These are phyloP conservation scores for Arabidopsis suecica DNA, from an alignment of 345 rosid species.

Conservation along the genomic window DNA sequence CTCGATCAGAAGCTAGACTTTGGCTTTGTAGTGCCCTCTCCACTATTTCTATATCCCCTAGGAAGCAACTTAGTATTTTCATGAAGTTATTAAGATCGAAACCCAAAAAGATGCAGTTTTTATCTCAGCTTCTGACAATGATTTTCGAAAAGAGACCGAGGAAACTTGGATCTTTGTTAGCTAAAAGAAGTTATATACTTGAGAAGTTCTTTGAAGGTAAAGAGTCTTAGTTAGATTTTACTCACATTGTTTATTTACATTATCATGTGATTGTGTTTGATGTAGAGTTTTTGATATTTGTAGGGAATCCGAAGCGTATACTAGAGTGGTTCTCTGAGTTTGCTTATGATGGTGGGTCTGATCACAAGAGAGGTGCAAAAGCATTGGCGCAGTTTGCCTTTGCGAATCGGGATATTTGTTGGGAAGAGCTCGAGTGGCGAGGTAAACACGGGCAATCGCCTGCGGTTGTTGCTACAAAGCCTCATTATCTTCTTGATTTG, in stretches of 20 bases:
- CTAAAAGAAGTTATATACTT: constrained; percentile 64
- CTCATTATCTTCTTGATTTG: constrained; percentile 92
- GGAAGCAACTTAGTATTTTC: constrained; percentile 60
- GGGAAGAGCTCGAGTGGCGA: constrained; percentile 98
- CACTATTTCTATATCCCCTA: constrained; percentile 47
- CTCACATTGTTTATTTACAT: background rate
- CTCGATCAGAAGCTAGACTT: constrained; percentile 82
- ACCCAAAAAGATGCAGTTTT: constrained; percentile 50
- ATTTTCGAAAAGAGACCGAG: constrained; percentile 61
- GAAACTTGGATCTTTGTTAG: constrained; percentile 60
- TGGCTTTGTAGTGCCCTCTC: constrained; percentile 79
- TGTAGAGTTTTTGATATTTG: constrained; percentile 24
- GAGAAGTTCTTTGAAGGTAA: constrained; percentile 80
- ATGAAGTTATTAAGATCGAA: constrained; percentile 58
- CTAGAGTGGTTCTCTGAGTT: constrained; percentile 77
- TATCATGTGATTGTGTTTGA: background rate
- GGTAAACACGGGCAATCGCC: constrained; percentile 98
- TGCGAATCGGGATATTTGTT: constrained; percentile 82
- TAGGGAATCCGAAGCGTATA: constrained; percentile 66
- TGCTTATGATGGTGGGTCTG: constrained; percentile 63
- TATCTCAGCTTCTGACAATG: constrained; percentile 68
- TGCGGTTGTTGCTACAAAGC: constrained; percentile 92
- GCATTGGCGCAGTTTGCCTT: constrained; percentile 91
- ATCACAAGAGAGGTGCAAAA: constrained; percentile 81
- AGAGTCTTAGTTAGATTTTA: background rate